Conservation (phyloP, 2,329 filamentous ascomycete species). For the Chrysoporthe deuterocubensis region DNA sequence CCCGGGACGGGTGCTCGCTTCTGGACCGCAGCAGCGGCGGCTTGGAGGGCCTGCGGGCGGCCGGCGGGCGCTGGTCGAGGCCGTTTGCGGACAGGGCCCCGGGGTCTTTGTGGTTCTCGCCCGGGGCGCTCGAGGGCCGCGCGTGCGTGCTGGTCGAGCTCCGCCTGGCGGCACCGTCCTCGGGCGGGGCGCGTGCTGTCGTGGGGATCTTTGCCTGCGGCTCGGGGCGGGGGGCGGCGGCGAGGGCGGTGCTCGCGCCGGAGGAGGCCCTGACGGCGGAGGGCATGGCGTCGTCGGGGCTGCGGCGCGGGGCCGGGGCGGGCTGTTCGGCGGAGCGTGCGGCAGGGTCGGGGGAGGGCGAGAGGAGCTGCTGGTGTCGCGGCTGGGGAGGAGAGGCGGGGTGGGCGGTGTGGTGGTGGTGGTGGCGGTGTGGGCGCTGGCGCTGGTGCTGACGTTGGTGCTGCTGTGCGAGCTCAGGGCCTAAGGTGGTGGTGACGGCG, state of each 20-base stretch:
- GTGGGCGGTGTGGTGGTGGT: neutral
- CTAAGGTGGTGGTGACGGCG: constrained; percentile 24
- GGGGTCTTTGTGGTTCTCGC: constrained; percentile 40
- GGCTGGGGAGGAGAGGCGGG: constrained; percentile 8
- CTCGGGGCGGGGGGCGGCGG: constrained; percentile 15
- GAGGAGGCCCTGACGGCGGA: constrained; percentile 23
- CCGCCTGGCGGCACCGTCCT: constrained; percentile 25
- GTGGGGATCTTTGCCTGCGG: constrained; percentile 20
- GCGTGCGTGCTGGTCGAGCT: constrained; percentile 32
- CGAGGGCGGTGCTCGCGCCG: constrained; percentile 20
- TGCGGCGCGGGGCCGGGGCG: constrained; percentile 8
- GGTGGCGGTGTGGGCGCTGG: neutral
- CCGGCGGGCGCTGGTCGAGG: constrained; percentile 23
- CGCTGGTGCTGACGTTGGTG: neutral
- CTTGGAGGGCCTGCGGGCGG: constrained; percentile 42
- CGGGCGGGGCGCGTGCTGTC: constrained; percentile 21
- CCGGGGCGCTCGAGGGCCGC: constrained; percentile 52
- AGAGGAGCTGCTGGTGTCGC: constrained; percentile 12
- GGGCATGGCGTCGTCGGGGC: constrained; percentile 23
- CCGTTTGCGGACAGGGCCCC: constrained; percentile 35
- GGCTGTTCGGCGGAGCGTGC: constrained; percentile 8
- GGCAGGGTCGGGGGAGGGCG: constrained; percentile 3
- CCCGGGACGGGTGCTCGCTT: constrained; percentile 51
- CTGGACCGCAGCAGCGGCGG: constrained; percentile 60
- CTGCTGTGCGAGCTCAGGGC: constrained; percentile 4